These are phyloP conservation scores for Pythium biforme DNA, from an alignment of 352 stramenopile species.

Conservation along the genomic window DNA sequence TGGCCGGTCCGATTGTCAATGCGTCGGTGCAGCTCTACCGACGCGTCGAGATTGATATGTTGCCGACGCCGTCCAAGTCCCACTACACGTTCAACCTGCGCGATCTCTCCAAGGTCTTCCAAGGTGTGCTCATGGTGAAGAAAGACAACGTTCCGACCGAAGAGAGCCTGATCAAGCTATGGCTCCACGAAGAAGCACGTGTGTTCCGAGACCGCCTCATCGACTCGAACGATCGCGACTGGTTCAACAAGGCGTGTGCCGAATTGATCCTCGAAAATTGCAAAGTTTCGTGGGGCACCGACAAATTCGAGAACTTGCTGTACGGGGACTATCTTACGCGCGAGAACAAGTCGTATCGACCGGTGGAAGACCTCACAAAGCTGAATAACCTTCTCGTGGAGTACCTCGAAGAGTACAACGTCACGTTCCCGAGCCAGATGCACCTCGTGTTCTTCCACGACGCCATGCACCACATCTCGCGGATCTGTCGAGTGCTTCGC, in stretches of 20 bases:
- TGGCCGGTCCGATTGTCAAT: slow-evolving; percentile 80
- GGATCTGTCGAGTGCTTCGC: slow-evolving; percentile 92
- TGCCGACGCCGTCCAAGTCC: slow-evolving; percentile 93
- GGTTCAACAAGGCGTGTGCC: slow-evolving; percentile 88
- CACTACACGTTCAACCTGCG: slow-evolving; percentile 97
- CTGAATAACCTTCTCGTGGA: slow-evolving; percentile 82
- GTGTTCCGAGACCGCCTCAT: slow-evolving; percentile 94
- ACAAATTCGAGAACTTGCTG: slow-evolving; percentile 89
- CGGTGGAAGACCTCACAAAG: slow-evolving; percentile 62
- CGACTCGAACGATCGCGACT: slow-evolving; percentile 90
- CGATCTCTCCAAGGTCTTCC: slow-evolving; percentile 92
- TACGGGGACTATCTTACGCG: slow-evolving; percentile 92
- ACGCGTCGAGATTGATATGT: slow-evolving; percentile 83
- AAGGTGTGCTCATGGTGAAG: slow-evolving; percentile 93
- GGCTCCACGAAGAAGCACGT: slow-evolving; percentile 92
- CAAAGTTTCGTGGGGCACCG: slow-evolving; percentile 53
- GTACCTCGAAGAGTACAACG: slow-evolving; percentile 92
- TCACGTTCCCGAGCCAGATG: slow-evolving; percentile 91
- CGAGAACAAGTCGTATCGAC: slow-evolving; percentile 74
- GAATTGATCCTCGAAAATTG: slow-evolving; percentile 73
- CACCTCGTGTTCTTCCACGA: slow-evolving; percentile 97
- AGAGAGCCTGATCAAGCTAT: slow-evolving; percentile 90
- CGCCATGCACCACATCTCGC: slow-evolving; percentile 93
- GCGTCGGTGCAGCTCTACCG: slow-evolving; percentile 89
- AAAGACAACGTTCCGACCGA: slow-evolving; percentile 69